These are phyloP conservation scores for Talaromyces atroroseus DNA, from an alignment of 2,329 filamentous ascomycete genomes.

Conservation along the genomic window DNA sequence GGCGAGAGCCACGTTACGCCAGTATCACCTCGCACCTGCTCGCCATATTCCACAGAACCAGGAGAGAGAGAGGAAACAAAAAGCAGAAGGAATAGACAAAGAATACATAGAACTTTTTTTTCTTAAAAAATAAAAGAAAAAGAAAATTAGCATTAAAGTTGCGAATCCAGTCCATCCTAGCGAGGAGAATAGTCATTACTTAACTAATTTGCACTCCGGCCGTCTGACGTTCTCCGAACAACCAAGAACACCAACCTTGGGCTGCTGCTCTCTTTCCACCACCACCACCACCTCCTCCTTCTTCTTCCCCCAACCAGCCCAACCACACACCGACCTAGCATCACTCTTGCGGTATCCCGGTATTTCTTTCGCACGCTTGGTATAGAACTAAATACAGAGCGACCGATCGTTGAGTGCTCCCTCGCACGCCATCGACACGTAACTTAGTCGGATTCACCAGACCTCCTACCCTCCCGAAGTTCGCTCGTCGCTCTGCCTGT, in stretches of 20 bases:
- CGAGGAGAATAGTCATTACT: neutral
- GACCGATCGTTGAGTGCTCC: constrained; percentile 13
- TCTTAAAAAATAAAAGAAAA: neutral
- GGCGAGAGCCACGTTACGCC: neutral
- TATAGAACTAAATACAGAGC: neutral
- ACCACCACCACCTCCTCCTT: constrained; percentile 20
- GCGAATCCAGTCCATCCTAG: neutral
- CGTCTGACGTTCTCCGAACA: constrained; percentile 32
- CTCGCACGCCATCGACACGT: constrained; percentile 9
- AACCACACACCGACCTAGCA: constrained; percentile 2
- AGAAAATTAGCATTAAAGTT: no score
- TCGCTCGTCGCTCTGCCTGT: constrained; percentile 17
- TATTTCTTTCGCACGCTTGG: constrained; percentile 4
- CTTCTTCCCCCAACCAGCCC: neutral
- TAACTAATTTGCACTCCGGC: constrained; percentile 26
- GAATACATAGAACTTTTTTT: neutral
- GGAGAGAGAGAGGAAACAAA: no score
- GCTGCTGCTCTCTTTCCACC: constrained; percentile 18
- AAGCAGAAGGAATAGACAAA: neutral
- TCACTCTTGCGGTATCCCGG: constrained; percentile 14
- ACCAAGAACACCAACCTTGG: neutral
- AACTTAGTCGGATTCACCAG: no score
- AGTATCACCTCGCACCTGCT: neutral
- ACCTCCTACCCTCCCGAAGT: neutral
- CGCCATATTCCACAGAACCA: neutral